Percentiles rank a stretch among this genome's conserved stretches.
Evolutionary conservation across 805 yeast genomes (phyloP).

Genomic region (Maudiozyma turicensis): DNA sequence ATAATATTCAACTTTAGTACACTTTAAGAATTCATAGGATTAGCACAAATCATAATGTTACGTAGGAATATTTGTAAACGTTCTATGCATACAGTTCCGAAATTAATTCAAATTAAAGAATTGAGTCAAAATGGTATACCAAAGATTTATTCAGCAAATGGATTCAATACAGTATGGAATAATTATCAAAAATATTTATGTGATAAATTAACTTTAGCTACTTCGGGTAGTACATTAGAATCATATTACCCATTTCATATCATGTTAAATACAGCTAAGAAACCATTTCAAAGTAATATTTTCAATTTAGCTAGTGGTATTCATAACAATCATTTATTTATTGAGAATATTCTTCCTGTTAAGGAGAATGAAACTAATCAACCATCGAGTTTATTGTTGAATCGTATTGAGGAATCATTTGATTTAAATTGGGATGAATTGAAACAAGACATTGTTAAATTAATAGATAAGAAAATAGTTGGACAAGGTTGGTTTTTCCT

Average conservation of each 20-base stretch:
- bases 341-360: slow-evolving; percentile 41
- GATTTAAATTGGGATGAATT: slow-evolving; percentile 37
- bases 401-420: slow-evolving; percentile 29
- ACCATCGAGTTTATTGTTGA: slow-evolving; percentile 31
- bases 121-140: slow-evolving; percentile 22
- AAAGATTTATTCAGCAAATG: slow-evolving; percentile 32
- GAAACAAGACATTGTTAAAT: slow-evolving; percentile 38
- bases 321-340: slow-evolving; percentile 84
- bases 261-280: slow-evolving; percentile 53
- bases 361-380: slow-evolving; percentile 8
- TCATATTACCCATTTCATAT: slow-evolving; percentile 67
- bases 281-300: slow-evolving; percentile 51
- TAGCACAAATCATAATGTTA: slow-evolving; percentile 8
- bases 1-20: too few species aligned
- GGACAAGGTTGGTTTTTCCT: slow-evolving; percentile 71
- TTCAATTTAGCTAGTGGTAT: slow-evolving; percentile 87
- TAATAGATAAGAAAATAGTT: slow-evolving; percentile 37
- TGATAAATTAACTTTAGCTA: slow-evolving; percentile 48
- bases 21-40: too few species aligned
- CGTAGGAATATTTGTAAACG: slow-evolving; percentile 16
- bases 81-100: slow-evolving; percentile 27
- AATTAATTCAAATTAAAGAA: slow-evolving; percentile 12
- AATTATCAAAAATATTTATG: slow-evolving; percentile 65
- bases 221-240: slow-evolving; percentile 75
- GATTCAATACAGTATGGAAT: slow-evolving; percentile 68